Conservation (phyloP, 768 basidiomycete species). For the Rhodotorula taiwanensis region DNA sequence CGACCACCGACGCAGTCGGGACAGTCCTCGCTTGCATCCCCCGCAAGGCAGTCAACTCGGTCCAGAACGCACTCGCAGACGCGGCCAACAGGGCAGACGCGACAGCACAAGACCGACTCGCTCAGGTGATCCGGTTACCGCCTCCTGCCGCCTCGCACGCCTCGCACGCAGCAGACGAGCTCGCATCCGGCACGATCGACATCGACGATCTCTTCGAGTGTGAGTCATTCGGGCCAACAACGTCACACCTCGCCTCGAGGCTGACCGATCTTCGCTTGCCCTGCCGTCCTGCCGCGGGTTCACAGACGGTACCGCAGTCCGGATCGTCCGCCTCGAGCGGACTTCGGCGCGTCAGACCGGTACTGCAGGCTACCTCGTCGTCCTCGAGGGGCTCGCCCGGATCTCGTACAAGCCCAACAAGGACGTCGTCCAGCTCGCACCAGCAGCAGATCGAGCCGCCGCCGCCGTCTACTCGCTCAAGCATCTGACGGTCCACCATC, state of each 20-base stretch:
- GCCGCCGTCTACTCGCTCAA: slow-evolving; percentile 17
- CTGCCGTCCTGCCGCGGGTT: background rate
- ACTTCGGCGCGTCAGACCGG: background rate
- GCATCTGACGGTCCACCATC: slow-evolving; percentile 18
- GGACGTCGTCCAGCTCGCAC: background rate
- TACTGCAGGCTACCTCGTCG: slow-evolving; percentile 23
- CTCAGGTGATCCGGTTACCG: slow-evolving; percentile 2
- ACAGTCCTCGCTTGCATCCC: slow-evolving; percentile 28
- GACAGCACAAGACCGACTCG: background rate
- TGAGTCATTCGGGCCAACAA: background rate
- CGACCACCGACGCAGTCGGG: slow-evolving; percentile 1
- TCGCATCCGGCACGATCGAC: background rate
- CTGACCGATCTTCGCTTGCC: background rate
- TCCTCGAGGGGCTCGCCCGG: slow-evolving; percentile 35
- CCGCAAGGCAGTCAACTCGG: background rate
- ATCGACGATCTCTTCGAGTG: slow-evolving; percentile 29
- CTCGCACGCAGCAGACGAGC: background rate
- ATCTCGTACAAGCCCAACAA: slow-evolving; percentile 5
- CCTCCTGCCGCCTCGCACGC: background rate
- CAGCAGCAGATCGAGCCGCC: slow-evolving; percentile 8
- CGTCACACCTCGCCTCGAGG: background rate
- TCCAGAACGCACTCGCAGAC: too few species aligned
- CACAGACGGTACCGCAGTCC: slow-evolving; percentile 29
- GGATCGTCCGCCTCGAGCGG: slow-evolving; percentile 36
- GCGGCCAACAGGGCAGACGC: background rate